These are phyloP conservation scores for Pichia scutulata DNA, from an alignment of 805 yeast species.

Conservation along the genomic window DNA sequence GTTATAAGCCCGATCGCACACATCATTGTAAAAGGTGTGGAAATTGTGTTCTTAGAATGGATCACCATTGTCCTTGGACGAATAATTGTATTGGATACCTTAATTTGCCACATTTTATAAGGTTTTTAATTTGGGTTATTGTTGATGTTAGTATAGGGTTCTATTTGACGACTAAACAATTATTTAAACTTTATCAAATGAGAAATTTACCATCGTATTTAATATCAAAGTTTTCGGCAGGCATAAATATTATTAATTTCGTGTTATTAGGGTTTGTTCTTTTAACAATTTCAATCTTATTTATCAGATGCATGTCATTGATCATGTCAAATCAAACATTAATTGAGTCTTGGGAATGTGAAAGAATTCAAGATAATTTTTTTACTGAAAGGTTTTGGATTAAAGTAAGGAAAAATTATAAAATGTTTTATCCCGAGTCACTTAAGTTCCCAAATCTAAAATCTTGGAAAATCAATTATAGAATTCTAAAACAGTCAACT, in stretches of 20 bases:
- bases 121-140: slow-evolving; percentile 66
- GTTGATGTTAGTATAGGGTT: slow-evolving; percentile 42
- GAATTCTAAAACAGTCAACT: slow-evolving; percentile 15
- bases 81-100: slow-evolving; percentile 78
- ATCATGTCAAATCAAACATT: slow-evolving; percentile 69
- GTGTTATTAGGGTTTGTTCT: slow-evolving; percentile 54
- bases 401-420: slow-evolving; percentile 39
- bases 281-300: slow-evolving; percentile 50
- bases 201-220: slow-evolving; percentile 50
- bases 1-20: slow-evolving; percentile 70
- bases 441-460: slow-evolving; percentile 35
- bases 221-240: slow-evolving; percentile 43
- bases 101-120: slow-evolving; percentile 71
- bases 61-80: slow-evolving; percentile 94
- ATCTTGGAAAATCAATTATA: slow-evolving; percentile 35
- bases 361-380: slow-evolving; percentile 64
- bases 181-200: slow-evolving; percentile 37
- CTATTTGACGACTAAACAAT: slow-evolving; percentile 34
- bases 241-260: slow-evolving; percentile 44
- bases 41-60: slow-evolving; percentile 81
- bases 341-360: slow-evolving; percentile 89
- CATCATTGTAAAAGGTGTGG: slow-evolving; percentile 81
- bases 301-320: slow-evolving; percentile 53
- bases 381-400: slow-evolving; percentile 48
- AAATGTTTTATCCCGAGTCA: slow-evolving; percentile 26